Evolutionary conservation across 768 basidiomycete species (phyloP), one percentile per base, ranked within the genome.

Genomic region (Hericium coralloides): DNA sequence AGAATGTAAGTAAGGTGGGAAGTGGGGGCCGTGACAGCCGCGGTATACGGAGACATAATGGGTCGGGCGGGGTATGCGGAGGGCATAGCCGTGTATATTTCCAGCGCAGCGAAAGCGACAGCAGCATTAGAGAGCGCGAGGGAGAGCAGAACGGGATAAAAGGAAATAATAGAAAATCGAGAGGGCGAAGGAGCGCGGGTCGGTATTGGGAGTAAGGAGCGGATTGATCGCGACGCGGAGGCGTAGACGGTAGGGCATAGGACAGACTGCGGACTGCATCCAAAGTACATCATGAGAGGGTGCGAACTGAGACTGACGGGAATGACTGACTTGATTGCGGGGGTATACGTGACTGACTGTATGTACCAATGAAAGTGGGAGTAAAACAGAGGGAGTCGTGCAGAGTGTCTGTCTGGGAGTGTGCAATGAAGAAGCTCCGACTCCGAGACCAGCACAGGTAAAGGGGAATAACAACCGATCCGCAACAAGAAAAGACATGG

Each of bases 281-380:
- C 43, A 20, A 45, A n/a, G 12, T 18, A 26, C 18, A 50, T 10
- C 22, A 23, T 25, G 25, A 22, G 20, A 50, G 25, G 26, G 22
- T 22, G 25, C 31, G 26, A 50, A 17, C 22, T 20, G 25, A 26
- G 20, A 50, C 17, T 15, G 25, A 50, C 15, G 49, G 26, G 36
- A n/a, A 17, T 14, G 38, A 52, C 12, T 38, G 51, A 37, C 18
- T 17, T n/a, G 36, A 22, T 17, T 20, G 52, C 15, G 26, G 60
- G 60, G 60, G 60, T 58, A 55, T 53, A 61, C 60, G 60, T 61
- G 60, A 60, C 49, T 62, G 61, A 62, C 60, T 62, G 61, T 60
- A 60, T 62, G 61, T 62, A 62, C 59, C 61, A 60, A 62, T 62
- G 58, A 57, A 60, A 55, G 60, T 57, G 58, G 38, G 59, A 61